Base-by-base conservation (phyloP, 2,329 filamentous ascomycete species). In the Elsinoe ampelina region DNA sequence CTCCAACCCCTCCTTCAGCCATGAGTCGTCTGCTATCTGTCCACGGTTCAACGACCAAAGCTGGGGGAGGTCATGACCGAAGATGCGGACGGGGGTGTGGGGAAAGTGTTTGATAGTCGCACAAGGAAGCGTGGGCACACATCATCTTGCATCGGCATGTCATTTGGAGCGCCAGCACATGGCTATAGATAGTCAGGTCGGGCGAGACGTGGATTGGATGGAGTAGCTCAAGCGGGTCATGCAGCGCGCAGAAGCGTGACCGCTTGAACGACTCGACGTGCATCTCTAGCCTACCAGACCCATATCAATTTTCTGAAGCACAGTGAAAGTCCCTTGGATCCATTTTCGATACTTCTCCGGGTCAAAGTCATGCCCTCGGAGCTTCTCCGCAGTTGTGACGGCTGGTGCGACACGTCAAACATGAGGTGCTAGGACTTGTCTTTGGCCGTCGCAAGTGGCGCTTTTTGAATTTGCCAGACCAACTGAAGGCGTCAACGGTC, bases 341-440 rank as follows among this genome's bases (percentile, higher is more conserved):
- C 35, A 19, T 50, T 35, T 34, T 35, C 15, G 26, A n/a, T 30
- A 35, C 6, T 17, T 50, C 30, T 50, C 34, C 45, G 45, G 45
- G 32, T 50, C 22, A 50, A 50, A 11, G 17, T 30, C 36, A 39
- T 19, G 36, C 36, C 12, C 36, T 34, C 19, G 20, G 13, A 2
- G n/a, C 19, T 52, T 38, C 48, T 52, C 48, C 35, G 32, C 15
- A n/a, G 38, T 35, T 19, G 32, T 52, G 26, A 20, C 19, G n/a
- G 34, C 11, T 52, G 48, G 48, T 52, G 48, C 48, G 48, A 52
- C 48, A 52, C 48, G 48, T 52, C 48, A 39, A 35, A 26, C 45
- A 50, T 34, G 45, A 26, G 26, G 36, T 39, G 17, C 19, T 17
- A 10, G 19, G 5, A 20, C 17, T 17, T 19, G 19, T 52, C 48